Percentiles rank a stretch among this genome's conserved stretches.
phyloP scores from a whole-genome alignment of 768 basidiomycete species.

The Gymnopilus junonius region DNA sequence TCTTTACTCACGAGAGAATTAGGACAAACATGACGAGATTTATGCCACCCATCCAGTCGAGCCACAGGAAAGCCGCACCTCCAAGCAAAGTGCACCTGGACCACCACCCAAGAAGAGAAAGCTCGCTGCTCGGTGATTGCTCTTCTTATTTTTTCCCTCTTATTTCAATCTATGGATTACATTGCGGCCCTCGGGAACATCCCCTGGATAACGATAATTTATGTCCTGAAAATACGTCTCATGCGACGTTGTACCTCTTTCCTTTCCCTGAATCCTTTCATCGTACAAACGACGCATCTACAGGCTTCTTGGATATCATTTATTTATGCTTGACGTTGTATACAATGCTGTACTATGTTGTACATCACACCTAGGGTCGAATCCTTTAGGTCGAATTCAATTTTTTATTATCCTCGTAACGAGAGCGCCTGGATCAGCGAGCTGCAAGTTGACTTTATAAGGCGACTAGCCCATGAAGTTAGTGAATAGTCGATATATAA shows the following conservation, averaged over 20 bases:
- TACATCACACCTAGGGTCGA: not conserved
- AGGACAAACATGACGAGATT: slow-evolving; percentile 48
- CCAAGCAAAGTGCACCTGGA: slow-evolving; percentile 20
- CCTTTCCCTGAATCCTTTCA: not conserved
- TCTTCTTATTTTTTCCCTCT: not conserved
- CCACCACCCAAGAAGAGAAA: slow-evolving; percentile 43
- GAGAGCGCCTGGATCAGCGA: too few species aligned
- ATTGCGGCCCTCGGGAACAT: not conserved
- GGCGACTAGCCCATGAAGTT: too few species aligned
- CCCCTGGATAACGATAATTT: not conserved
- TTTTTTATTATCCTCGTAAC: too few species aligned
- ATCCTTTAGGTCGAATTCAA: too few species aligned
- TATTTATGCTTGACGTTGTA: not conserved
- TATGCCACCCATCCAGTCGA: slow-evolving; percentile 28
- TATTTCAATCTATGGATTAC: not conserved
- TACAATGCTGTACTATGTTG: not conserved
- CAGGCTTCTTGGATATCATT: not conserved
- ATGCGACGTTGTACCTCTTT: not conserved
- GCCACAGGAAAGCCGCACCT: slow-evolving; percentile 9
- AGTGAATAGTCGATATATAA: slow-evolving; percentile 31
- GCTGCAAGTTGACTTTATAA: too few species aligned
- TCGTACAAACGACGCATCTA: not conserved
- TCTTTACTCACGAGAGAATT: not conserved
- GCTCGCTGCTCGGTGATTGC: slow-evolving; percentile 19
- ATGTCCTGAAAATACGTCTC: not conserved